Percentiles rank a stretch among this genome's conserved stretches.
Evolutionary conservation across 768 basidiomycete genomes (phyloP).

Genomic region (Auricularia auricula-judae): DNA sequence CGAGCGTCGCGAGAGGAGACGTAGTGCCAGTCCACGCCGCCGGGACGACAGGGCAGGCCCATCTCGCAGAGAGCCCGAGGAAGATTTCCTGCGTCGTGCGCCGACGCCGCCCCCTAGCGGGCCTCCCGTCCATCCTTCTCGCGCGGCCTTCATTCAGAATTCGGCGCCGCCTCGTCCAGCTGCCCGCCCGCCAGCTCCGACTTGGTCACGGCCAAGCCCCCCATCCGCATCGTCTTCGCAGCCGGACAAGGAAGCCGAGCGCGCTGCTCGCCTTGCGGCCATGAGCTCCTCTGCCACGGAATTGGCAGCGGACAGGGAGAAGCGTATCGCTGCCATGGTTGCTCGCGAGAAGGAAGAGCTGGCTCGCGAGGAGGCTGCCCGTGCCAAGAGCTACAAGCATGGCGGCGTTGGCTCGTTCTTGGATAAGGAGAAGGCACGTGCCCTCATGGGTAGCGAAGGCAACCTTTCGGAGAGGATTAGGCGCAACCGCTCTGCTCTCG

Average conservation of each 20-base stretch:
- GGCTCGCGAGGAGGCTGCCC: conserved; percentile 56
- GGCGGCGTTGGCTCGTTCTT: conserved; percentile 77
- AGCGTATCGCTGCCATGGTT: conserved; percentile 54
- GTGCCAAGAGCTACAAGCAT: conserved; percentile 41
- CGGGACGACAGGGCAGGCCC: conserved; percentile 28
- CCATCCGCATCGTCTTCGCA: conserved; percentile 8
- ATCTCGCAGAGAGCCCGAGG: conserved; percentile 17
- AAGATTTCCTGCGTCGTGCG: conserved; percentile 8
- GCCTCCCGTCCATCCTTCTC: background rate
- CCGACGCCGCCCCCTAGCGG: background rate
- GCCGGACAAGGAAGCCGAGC: conserved; percentile 32
- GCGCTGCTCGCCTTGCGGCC: conserved; percentile 79
- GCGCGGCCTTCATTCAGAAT: background rate
- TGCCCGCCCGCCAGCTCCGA: conserved; percentile 22
- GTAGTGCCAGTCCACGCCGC: conserved; percentile 23
- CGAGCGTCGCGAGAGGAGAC: conserved; percentile 12
- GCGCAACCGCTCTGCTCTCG: background rate
- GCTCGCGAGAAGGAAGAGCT: conserved; percentile 71
- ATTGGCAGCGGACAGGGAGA: conserved; percentile 58
- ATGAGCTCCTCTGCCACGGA: conserved; percentile 70
- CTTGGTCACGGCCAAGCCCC: conserved; percentile 14
- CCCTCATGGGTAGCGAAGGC: background rate
- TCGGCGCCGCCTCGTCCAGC: background rate
- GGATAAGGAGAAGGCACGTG: conserved; percentile 48
- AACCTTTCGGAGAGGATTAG: background rate